Evolutionary conservation across 257 asterid species (phyloP).

Genomic region (Solanum peruvianum): DNA sequence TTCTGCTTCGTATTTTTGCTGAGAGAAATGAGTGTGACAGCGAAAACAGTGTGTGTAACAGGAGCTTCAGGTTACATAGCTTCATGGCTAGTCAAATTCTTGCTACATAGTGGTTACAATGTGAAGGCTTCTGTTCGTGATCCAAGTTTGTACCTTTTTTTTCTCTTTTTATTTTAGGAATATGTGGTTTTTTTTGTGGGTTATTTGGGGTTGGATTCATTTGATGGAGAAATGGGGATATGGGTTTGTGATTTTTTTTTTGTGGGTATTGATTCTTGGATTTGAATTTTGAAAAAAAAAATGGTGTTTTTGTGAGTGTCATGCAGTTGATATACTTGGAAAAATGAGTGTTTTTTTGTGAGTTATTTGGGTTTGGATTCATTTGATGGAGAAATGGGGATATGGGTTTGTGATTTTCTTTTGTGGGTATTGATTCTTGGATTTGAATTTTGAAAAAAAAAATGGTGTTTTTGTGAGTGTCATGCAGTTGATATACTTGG

Average conservation of each 20-base stretch:
- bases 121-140: conserved; percentile 57
- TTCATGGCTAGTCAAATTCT: conserved; percentile 55
- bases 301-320: background rate
- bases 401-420: background rate
- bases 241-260: background rate
- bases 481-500: background rate
- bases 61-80: conserved; percentile 69
- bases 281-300: background rate
- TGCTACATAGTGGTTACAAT: conserved; percentile 52
- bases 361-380: background rate
- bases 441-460: background rate
- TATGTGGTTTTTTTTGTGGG: background rate
- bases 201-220: background rate
- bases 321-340: background rate
- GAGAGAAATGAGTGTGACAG: background rate
- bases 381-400: background rate
- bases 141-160: conserved; percentile 7
- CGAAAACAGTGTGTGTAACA: conserved; percentile 50
- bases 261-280: background rate
- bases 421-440: background rate
- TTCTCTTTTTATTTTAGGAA: background rate
- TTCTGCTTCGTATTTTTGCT: background rate
- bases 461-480: background rate
- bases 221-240: background rate
- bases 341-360: background rate